phyloP scores from a whole-genome alignment of 2,329 filamentous ascomycete species.

The Paecilomyces sp. region DNA sequence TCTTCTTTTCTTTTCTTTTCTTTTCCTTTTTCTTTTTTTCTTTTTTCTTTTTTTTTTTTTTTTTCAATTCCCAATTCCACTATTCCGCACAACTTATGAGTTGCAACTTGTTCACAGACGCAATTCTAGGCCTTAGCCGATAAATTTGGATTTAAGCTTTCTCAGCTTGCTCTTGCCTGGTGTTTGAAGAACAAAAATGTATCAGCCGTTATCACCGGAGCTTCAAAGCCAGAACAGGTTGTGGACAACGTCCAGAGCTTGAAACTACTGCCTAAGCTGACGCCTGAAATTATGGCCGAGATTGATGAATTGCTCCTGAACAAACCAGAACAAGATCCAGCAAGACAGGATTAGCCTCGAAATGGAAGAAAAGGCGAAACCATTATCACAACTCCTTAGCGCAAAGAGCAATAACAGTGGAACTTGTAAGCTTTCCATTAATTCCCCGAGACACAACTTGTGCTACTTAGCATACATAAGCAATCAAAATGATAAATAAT shows the following conservation, averaged over 20 bases:
- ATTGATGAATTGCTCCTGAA: conserved; percentile 34
- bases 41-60: no score
- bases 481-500: no score
- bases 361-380: no score
- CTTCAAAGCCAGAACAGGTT: conserved; percentile 35
- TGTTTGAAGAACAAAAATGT: conserved; percentile 51
- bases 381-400: no score
- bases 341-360: conserved; percentile 8
- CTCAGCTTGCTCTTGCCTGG: conserved; percentile 51
- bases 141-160: conserved; percentile 52
- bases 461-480: no score
- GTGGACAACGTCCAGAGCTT: conserved; percentile 35
- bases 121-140: conserved; percentile 39
- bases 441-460: no score
- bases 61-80: no score
- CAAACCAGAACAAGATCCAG: conserved; percentile 17
- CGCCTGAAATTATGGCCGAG: conserved; percentile 38
- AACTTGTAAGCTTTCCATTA: no score
- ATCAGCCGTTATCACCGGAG: conserved; percentile 46
- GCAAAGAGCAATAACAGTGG: no score
- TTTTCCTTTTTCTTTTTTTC: no score
- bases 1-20: not conserved
- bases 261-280: conserved; percentile 37
- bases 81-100: not conserved
- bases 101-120: not conserved